These are phyloP conservation scores for Saturnispora diversa DNA, from an alignment of 805 yeast genomes.

Conservation along the genomic window DNA sequence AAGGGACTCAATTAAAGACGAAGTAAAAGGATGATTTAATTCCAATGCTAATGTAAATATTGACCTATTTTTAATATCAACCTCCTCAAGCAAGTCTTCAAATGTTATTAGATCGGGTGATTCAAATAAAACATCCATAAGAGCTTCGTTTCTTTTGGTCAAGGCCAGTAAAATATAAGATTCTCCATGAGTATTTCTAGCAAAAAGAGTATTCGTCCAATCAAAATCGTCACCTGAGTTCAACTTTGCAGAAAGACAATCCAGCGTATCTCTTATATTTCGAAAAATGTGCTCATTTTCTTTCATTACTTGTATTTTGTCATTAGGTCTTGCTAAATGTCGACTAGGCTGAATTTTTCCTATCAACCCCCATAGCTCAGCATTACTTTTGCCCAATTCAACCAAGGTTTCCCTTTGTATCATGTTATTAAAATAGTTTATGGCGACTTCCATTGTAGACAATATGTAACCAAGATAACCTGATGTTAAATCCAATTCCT, in stretches of 20 bases:
- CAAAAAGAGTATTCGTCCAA: conserved; percentile 1
- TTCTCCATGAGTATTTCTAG: conserved; percentile 36
- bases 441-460: conserved; percentile 77
- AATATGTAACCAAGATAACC: conserved; percentile 54
- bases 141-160: conserved; percentile 35
- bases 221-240: not conserved
- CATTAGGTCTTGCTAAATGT: not conserved
- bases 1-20: conserved; percentile 39
- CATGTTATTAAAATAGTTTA: conserved; percentile 47
- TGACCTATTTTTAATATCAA: conserved; percentile 44
- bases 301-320: not conserved
- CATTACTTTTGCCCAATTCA: not conserved
- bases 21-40: conserved; percentile 33
- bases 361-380: conserved; percentile 1
- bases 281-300: not conserved
- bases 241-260: not conserved
- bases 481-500: not conserved
- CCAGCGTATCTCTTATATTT: not conserved
- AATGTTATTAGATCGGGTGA: conserved; percentile 44
- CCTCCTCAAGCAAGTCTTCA: conserved; percentile 63
- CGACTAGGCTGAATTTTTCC: conserved; percentile 1
- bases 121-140: conserved; percentile 40
- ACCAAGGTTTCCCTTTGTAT: conserved; percentile 27
- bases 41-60: conserved; percentile 57
- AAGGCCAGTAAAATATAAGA: conserved; percentile 62